Conservation (phyloP, 352 stramenopile species). For the Blastocystis sp. region DNA sequence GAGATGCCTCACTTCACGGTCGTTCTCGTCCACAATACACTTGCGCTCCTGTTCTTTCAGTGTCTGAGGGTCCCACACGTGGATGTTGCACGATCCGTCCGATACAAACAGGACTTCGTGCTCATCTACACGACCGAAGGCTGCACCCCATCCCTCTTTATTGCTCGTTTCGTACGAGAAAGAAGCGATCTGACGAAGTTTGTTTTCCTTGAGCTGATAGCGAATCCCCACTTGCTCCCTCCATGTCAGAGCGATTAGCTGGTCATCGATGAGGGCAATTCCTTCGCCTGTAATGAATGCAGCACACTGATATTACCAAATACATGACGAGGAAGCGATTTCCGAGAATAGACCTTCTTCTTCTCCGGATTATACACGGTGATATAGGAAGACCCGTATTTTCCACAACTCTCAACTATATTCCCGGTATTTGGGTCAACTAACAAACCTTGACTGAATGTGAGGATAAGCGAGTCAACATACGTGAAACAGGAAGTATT, state of each 20-base stretch:
- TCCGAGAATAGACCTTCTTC: slow-evolving; percentile 11
- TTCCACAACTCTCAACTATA: slow-evolving; percentile 27
- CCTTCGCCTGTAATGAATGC: background rate
- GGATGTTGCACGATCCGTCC: slow-evolving; percentile 11
- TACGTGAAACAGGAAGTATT: slow-evolving; percentile 39
- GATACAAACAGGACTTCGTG: background rate
- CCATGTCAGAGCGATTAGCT: slow-evolving; percentile 3
- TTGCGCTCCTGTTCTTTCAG: background rate
- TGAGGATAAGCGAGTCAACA: background rate
- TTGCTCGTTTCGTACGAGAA: background rate
- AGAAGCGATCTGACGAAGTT: background rate
- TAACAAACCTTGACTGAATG: slow-evolving; percentile 21
- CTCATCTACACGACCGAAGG: background rate
- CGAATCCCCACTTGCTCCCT: background rate
- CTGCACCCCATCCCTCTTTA: slow-evolving; percentile 13
- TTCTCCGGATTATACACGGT: slow-evolving; percentile 4
- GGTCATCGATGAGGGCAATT: background rate
- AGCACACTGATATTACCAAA: background rate
- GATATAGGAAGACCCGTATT: background rate
- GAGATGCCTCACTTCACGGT: background rate
- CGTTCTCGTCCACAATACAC: slow-evolving; percentile 2
- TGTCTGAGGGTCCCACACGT: background rate
- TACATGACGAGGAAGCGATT: background rate
- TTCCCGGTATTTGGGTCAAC: background rate
- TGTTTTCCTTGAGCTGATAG: background rate